Conservation (phyloP, 331 rosid genomes). For the Malus hybrid region DNA sequence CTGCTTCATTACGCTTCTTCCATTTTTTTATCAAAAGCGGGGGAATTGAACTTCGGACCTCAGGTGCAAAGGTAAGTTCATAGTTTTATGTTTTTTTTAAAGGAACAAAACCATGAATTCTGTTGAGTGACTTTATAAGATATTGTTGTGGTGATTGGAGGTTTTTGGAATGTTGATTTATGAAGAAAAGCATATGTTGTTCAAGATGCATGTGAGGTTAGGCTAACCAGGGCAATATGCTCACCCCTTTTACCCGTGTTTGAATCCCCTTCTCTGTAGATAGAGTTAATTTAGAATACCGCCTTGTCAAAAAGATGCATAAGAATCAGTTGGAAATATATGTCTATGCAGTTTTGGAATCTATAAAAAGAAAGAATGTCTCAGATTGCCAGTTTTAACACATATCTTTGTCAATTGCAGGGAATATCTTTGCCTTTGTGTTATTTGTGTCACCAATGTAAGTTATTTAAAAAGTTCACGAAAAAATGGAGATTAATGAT, state of each 20-base stretch:
- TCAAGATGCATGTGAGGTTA: not conserved
- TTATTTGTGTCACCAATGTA: constrained; percentile 85
- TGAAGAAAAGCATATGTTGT: not conserved
- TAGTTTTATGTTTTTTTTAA: not conserved
- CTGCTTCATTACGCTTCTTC: not conserved
- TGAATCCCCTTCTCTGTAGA: too few species aligned
- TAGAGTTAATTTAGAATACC: too few species aligned
- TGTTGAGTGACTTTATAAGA: not conserved
- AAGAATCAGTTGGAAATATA: too few species aligned
- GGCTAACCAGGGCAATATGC: too few species aligned
- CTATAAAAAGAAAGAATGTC: too few species aligned
- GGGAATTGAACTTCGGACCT: too few species aligned
- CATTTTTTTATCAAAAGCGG: not conserved
- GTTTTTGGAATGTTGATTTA: not conserved
- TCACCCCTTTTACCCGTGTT: too few species aligned
- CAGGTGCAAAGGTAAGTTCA: too few species aligned
- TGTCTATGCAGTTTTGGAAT: too few species aligned
- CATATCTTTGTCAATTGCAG: constrained; percentile 32
- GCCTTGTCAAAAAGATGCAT: too few species aligned
- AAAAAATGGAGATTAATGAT: not conserved
- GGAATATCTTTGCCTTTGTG: constrained; percentile 78
- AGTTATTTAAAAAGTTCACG: constrained; percentile 18
- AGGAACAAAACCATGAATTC: not conserved
- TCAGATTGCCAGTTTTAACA: not conserved
- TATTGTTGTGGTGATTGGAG: not conserved